Evolutionary conservation across 108 stramenopile genomes (phyloP), one percentile per base, ranked within the genome.

Genomic region (Cyclostephanos tholiformis): DNA sequence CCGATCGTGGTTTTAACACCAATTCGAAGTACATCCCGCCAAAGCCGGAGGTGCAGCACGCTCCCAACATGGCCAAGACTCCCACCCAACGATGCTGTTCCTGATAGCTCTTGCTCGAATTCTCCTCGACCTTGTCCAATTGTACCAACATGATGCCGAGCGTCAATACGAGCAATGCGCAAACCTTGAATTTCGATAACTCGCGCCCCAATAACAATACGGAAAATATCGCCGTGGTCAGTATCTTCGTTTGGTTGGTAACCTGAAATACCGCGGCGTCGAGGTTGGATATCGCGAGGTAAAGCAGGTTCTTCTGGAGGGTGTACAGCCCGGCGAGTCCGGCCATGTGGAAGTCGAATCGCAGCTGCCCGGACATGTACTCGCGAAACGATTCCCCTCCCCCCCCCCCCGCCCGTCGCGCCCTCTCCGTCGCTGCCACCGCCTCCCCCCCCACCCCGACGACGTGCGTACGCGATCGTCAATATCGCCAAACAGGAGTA

Each of bases 231-330:
- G 99, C 99, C 22, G 99, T 98, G 6, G 98, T 98, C 27, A 99
- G 84, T 52, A 98, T 98, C 79, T 99, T 99, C 35, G 96, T 83
- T 71, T 99, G 98, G 75, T 98, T 98, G 68, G 91, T 95, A 2
- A 99, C 98, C 86, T 98, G 98, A 74, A 97, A 98, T 23, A 94
- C 97, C 1, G 97, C 95, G 0, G 97, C 97, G 65, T 98, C 97
- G 43, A 99, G 85, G 65, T 99, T 96, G 26, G 88, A 87, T 73
- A 99, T 86, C 5, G 99, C 98, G 17, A 94, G 67, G 74, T 97
- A 98, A 20, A 99, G 89, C 0, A 99, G 83, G 85, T 98, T 98
- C 86, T 99, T 99, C 75, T 99, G 99, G 11, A 98, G 65, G 4
- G 86, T 91, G 79, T 99, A 99, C 38, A 99, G 79, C 12, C 98